Conservation (phyloP, 2,329 filamentous ascomycete genomes). For the Talaromyces sp. region DNA sequence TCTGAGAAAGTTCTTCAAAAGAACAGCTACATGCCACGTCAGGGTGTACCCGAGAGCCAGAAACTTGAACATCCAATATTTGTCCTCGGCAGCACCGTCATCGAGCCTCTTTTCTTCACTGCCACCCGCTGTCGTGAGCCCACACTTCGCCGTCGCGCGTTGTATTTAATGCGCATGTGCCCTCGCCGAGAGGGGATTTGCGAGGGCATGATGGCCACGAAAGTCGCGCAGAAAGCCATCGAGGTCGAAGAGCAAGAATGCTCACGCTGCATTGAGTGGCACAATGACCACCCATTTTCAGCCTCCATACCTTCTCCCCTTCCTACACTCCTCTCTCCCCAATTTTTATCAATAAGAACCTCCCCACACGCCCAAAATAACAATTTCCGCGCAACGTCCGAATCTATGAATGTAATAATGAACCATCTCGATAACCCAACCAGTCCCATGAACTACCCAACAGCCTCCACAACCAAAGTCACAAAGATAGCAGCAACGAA, state of each 20-base stretch:
- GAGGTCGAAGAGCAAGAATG: conserved; percentile 15
- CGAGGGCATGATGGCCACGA: conserved; percentile 9
- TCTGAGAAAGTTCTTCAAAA: background rate
- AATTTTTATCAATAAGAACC: background rate
- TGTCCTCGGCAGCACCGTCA: conserved; percentile 5
- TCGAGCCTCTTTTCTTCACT: conserved; percentile 5
- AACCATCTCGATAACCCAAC: background rate
- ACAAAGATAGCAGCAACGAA: background rate
- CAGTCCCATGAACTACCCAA: background rate
- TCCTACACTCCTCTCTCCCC: background rate
- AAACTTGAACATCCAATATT: conserved; percentile 9
- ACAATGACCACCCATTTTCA: background rate
- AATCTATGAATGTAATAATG: background rate
- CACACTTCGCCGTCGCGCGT: conserved; percentile 12
- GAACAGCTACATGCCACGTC: background rate
- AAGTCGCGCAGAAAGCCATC: background rate
- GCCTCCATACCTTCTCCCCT: background rate
- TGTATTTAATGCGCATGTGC: conserved; percentile 5
- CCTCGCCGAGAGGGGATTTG: conserved; percentile 16
- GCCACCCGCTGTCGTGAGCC: conserved; percentile 14
- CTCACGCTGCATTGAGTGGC: background rate
- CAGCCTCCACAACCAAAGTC: background rate
- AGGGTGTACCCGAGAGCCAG: background rate
- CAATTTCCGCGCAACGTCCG: background rate
- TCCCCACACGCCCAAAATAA: background rate